phyloP scores from a whole-genome alignment of 1,284 basidiomycete genomes.

The Moesziomyces antarcticus region DNA sequence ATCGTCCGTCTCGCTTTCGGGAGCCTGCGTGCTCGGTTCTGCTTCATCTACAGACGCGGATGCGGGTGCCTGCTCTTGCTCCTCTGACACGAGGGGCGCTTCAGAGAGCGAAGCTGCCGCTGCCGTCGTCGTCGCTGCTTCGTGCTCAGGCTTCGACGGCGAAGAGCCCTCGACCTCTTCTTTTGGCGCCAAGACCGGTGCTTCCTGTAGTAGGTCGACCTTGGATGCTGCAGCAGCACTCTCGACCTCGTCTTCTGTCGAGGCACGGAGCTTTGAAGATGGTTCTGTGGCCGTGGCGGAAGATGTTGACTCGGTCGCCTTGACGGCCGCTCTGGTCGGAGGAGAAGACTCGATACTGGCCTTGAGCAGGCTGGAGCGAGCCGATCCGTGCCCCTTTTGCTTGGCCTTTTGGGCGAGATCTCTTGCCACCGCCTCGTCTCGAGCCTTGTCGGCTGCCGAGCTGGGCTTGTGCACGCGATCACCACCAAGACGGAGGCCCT shows the following conservation, averaged over 20 bases:
- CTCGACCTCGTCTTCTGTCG: not conserved
- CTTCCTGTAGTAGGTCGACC: not conserved
- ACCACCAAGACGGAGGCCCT: slow-evolving; percentile 45
- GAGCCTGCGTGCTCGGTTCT: not conserved
- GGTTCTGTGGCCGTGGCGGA: not conserved
- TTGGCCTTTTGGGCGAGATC: slow-evolving; percentile 45
- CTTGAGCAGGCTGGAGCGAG: slow-evolving; percentile 20
- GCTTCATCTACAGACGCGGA: not conserved
- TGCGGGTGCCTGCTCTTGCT: not conserved
- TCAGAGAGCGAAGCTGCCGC: too few species aligned
- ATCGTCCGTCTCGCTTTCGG: not conserved
- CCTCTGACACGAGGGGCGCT: not conserved
- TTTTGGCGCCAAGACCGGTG: not conserved
- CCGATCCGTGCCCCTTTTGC: slow-evolving; percentile 38
- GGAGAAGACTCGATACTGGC: slow-evolving; percentile 9
- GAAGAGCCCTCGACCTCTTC: not conserved
- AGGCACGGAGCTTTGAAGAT: not conserved
- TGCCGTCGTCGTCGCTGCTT: not conserved
- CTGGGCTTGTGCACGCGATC: slow-evolving; percentile 36
- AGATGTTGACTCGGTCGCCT: not conserved
- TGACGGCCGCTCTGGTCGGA: slow-evolving; percentile 8
- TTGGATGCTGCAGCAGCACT: not conserved
- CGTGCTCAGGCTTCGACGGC: not conserved
- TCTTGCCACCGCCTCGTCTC: slow-evolving; percentile 50
- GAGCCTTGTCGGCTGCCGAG: slow-evolving; percentile 49